phyloP scores from a whole-genome alignment of 1,284 basidiomycete genomes.

The Inonotus obliquus region DNA sequence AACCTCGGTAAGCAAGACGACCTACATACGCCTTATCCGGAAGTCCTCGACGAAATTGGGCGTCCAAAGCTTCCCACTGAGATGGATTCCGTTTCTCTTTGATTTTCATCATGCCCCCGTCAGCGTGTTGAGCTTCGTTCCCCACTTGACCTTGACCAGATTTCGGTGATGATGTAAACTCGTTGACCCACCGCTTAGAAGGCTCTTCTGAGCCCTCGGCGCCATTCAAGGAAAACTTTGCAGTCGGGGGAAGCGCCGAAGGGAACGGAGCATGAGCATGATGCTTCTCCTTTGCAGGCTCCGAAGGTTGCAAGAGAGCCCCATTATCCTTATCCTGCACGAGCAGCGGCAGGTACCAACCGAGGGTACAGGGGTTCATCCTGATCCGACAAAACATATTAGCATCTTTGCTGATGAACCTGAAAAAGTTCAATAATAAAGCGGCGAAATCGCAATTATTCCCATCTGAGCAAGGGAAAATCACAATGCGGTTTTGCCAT shows the following conservation, averaged over 20 bases:
- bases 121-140: not conserved
- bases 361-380: slow-evolving; percentile 95
- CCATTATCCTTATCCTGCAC: slow-evolving; percentile 56
- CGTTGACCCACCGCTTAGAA: slow-evolving; percentile 3
- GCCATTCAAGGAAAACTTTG: not conserved
- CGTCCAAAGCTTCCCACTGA: slow-evolving; percentile 73
- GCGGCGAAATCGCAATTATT: slow-evolving; percentile 8
- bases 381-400: slow-evolving; percentile 33
- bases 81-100: slow-evolving; percentile 29
- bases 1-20: slow-evolving; percentile 81
- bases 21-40: slow-evolving; percentile 85
- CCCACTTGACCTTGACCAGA: not conserved
- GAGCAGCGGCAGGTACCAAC: slow-evolving; percentile 87
- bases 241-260: not conserved
- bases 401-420: slow-evolving; percentile 4
- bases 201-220: slow-evolving; percentile 5
- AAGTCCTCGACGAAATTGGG: slow-evolving; percentile 81
- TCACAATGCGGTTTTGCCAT: not conserved
- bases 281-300: slow-evolving; percentile 24
- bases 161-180: slow-evolving; percentile 6
- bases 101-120: slow-evolving; percentile 21
- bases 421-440: not conserved
- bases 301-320: slow-evolving; percentile 56
- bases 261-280: slow-evolving; percentile 6
- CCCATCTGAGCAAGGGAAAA: slow-evolving; percentile 1